Percentiles rank a stretch among this genome's conserved stretches.
Evolutionary conservation across 495 filamentous ascomycete species (phyloP).

Genomic region (Ramalina peruviana): DNA sequence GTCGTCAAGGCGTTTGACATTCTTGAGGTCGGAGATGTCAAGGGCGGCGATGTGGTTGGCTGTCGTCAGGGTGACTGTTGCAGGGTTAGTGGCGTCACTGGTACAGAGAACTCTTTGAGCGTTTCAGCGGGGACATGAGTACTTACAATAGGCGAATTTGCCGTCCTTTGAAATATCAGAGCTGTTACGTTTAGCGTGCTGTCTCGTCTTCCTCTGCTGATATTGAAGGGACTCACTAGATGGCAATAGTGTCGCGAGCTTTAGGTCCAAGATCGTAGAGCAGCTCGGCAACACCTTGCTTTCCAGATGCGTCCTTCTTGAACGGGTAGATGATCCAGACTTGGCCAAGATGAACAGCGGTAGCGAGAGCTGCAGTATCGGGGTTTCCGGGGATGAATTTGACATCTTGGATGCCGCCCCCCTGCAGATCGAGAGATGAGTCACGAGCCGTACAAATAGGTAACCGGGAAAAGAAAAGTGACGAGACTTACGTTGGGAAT

Average conservation of each 20-base stretch:
- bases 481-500: conserved; percentile 37
- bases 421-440: conserved; percentile 17
- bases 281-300: conserved; percentile 40
- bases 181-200: conserved; percentile 11
- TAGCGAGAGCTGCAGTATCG: conserved; percentile 44
- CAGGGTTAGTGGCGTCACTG: background rate
- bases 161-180: conserved; percentile 47
- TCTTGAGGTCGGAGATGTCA: conserved; percentile 46
- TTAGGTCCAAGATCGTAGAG: conserved; percentile 44
- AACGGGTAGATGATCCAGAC: conserved; percentile 54
- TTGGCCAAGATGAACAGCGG: conserved; percentile 46
- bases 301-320: conserved; percentile 36
- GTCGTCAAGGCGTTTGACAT: conserved; percentile 46
- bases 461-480: background rate
- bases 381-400: conserved; percentile 50
- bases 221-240: conserved; percentile 30
- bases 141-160: conserved; percentile 34
- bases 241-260: conserved; percentile 41
- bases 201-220: background rate
- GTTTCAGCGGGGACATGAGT: background rate
- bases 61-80: conserved; percentile 40
- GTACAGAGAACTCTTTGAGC: background rate
- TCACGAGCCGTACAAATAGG: background rate
- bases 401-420: conserved; percentile 49
- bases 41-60: conserved; percentile 50